Evolutionary conservation across 208 protist genomes (phyloP), one percentile per base, ranked within the genome.

Genomic region (Leptomonas seymouri): DNA sequence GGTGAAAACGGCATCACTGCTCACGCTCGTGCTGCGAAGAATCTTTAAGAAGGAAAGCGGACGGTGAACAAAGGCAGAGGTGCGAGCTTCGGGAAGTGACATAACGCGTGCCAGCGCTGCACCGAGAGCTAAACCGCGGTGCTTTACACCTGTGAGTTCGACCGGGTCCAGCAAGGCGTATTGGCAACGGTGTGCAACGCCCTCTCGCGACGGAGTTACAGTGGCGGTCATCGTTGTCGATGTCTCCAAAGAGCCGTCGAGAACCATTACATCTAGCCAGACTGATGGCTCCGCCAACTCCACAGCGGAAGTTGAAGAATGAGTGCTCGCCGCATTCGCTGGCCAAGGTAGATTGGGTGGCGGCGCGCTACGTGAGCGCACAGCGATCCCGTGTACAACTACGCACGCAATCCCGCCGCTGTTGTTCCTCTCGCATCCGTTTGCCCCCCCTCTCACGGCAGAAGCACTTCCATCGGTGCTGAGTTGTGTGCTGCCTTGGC

Each of bases 111-210:
- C 76, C 20, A 91, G 74, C n/a, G 82, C 69, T 20, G 76, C 73
- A 2, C 85, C 85, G 21, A 88, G 49, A 4, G 85, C 82, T 15
- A 84, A 68, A 14, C 82, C 80, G n/a, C 71, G 71, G 58, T 84
- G 80, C 18, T 45, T 5, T 11, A 91, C 61, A 1, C 85, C 85
- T 0, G 85, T 86, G 42, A 91, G 76, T 28, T 69, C 56, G 4
- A 67, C 64, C 39, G 80, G 80, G 54, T 91, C 82, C 7, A 91
- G 60, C 30, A 87, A 42, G 7, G 66, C 74, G 34, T 71, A 85
- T 66, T 55, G 55, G 60, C 74, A 60, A 58, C 58, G 58, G 42
- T 61, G 27, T 20, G 16, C 34, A 23, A 67, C 14, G 45, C 39
- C 21, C 30, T 53, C 44, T 20, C 25, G 3, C 3, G 58, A 27